Conservation (phyloP, 495 filamentous ascomycete genomes). For the Beverwykella pulmonaria region DNA sequence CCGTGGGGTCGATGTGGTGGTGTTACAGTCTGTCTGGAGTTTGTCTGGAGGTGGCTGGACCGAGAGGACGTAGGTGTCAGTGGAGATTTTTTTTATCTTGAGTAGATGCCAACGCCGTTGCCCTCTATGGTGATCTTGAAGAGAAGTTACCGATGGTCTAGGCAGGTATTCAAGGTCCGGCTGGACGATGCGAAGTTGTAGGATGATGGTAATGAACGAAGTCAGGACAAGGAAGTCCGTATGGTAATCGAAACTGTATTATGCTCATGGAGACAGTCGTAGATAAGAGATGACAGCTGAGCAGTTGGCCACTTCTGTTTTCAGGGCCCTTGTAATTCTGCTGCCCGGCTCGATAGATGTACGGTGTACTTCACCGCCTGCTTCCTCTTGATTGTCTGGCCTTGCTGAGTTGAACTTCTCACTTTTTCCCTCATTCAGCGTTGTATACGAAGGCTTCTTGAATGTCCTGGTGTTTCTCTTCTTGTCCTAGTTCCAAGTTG, state of each 20-base stretch:
- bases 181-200: background rate
- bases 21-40: background rate
- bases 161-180: background rate
- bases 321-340: background rate
- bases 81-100: too few species aligned
- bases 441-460: background rate
- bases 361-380: conserved; percentile 20
- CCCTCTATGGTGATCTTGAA: too few species aligned
- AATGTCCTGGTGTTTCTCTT: background rate
- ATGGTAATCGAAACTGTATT: background rate
- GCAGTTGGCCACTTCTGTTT: background rate
- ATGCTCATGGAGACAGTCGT: background rate
- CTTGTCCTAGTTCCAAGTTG: background rate
- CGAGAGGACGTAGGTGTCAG: background rate
- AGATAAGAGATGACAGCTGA: background rate
- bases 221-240: background rate
- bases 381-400: background rate
- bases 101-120: too few species aligned
- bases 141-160: too few species aligned
- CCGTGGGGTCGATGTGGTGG: background rate
- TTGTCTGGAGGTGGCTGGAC: background rate
- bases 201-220: background rate
- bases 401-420: background rate
- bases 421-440: background rate
- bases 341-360: background rate